These are phyloP conservation scores for Chlorella sp. DNA, from an alignment of 139 green algal genomes.

Conservation along the genomic window DNA sequence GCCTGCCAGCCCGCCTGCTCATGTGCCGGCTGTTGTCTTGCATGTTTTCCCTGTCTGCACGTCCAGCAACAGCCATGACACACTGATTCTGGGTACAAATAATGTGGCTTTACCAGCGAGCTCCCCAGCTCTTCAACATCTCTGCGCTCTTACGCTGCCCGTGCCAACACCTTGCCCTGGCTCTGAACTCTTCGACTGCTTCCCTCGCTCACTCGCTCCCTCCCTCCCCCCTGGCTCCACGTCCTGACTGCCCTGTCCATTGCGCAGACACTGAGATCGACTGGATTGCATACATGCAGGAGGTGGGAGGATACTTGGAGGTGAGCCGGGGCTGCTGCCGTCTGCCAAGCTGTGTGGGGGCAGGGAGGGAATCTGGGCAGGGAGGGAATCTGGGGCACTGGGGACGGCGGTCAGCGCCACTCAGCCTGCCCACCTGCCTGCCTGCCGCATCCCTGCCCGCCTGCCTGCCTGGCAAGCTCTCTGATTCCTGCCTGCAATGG, in stretches of 20 bases:
- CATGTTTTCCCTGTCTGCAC: too few species aligned
- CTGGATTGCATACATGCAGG: constrained; percentile 66
- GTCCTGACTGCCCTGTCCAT: neutral
- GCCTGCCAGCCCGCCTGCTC: neutral
- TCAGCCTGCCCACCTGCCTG: neutral
- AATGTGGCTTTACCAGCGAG: too few species aligned
- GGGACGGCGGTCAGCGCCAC: too few species aligned
- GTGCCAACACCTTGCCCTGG: neutral
- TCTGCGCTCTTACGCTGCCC: too few species aligned
- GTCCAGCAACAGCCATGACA: too few species aligned
- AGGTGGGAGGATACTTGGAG: constrained; percentile 53
- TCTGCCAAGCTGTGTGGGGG: too few species aligned
- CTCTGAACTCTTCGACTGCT: neutral
- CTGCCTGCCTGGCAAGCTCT: neutral
- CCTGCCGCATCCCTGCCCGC: too few species aligned
- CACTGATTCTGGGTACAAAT: too few species aligned
- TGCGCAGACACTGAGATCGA: constrained; percentile 71
- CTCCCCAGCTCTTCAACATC: too few species aligned
- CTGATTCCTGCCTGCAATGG: too few species aligned
- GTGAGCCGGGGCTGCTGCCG: neutral
- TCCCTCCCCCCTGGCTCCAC: neutral
- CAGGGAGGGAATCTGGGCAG: too few species aligned
- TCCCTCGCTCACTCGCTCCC: neutral
- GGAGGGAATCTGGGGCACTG: neutral
- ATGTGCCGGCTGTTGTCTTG: neutral